phyloP scores from a whole-genome alignment of 2,329 filamentous ascomycete species.

The Alternaria sp. region DNA sequence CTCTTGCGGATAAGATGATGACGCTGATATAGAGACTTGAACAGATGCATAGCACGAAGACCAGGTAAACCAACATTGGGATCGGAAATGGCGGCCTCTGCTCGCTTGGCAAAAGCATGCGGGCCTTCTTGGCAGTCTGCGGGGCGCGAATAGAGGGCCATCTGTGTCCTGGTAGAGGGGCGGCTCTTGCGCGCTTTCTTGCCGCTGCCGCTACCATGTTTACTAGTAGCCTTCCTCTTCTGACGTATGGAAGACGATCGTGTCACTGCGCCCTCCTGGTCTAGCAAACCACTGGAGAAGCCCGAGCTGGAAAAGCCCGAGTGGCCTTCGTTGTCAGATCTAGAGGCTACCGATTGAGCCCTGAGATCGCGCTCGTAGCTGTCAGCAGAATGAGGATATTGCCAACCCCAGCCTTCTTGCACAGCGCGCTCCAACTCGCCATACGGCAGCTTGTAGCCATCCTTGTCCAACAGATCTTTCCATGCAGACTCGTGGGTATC shows the following conservation, averaged over 20 bases:
- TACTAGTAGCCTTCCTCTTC: conserved; percentile 50
- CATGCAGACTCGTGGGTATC: conserved; percentile 94
- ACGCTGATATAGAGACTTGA: conserved; percentile 93
- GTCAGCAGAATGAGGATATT: conserved; percentile 77
- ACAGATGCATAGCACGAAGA: conserved; percentile 85
- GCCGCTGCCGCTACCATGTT: conserved; percentile 48
- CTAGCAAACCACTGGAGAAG: conserved; percentile 17
- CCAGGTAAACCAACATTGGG: conserved; percentile 79
- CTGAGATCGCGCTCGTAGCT: conserved; percentile 85
- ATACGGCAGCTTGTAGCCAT: conserved; percentile 78
- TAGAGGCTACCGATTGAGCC: conserved; percentile 51
- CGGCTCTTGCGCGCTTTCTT: conserved; percentile 65
- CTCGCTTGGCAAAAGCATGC: conserved; percentile 83
- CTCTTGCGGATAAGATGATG: conserved; percentile 88
- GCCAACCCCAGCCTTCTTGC: conserved; percentile 95
- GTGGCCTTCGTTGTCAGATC: conserved; percentile 50
- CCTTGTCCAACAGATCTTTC: conserved; percentile 87
- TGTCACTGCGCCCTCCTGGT: conserved; percentile 38
- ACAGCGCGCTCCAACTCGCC: conserved; percentile 89
- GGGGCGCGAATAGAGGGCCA: conserved; percentile 56
- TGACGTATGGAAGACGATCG: conserved; percentile 42
- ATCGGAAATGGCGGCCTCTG: conserved; percentile 81
- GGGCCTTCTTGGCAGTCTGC: conserved; percentile 74
- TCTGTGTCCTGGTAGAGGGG: conserved; percentile 50
- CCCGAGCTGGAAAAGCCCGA: conserved; percentile 32